Evolutionary conservation across 805 yeast species (phyloP).

Genomic region (Ogataea methylovora): DNA sequence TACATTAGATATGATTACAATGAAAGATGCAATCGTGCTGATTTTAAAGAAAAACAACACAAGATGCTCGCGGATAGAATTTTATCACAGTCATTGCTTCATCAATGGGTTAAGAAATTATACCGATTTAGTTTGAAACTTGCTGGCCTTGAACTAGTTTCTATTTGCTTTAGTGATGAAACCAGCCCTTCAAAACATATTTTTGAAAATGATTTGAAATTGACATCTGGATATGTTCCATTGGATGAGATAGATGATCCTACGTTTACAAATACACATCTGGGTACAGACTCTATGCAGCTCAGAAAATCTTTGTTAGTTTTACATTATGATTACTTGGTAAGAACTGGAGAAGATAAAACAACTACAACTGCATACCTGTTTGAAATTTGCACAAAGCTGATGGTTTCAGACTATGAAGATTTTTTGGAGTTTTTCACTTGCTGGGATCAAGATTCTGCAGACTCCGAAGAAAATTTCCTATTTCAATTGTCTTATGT

Average conservation of each 20-base stretch:
- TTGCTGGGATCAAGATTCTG: neutral
- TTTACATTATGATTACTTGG: conserved; percentile 1
- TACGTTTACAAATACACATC: neutral
- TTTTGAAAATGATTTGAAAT: conserved; percentile 11
- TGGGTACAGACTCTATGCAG: conserved; percentile 11
- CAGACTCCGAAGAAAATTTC: neutral
- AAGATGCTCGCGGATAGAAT: neutral
- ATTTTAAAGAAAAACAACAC: neutral
- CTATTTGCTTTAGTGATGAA: conserved; percentile 8
- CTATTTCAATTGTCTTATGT: neutral
- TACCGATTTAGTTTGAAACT: conserved; percentile 5
- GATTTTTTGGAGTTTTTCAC: conserved; percentile 11
- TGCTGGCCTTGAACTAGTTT: conserved; percentile 7
- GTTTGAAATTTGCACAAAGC: conserved; percentile 4
- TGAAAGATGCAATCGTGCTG: neutral
- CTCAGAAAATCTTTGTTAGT: conserved; percentile 7
- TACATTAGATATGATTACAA: conserved; percentile 4
- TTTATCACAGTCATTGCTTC: conserved; percentile 3
- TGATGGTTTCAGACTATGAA: neutral
- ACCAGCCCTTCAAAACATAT: conserved; percentile 5
- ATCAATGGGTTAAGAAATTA: conserved; percentile 3
- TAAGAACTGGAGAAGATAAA: too few relatives aligned
- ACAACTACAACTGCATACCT: too few relatives aligned
- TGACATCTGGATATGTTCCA: conserved; percentile 2
- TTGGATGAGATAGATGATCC: conserved; percentile 1